Percentiles rank a stretch among this genome's conserved stretches.
Conservation (phyloP, 192 early-diverging fungal species). For the Rhizoclosmatium sp. region DNA sequence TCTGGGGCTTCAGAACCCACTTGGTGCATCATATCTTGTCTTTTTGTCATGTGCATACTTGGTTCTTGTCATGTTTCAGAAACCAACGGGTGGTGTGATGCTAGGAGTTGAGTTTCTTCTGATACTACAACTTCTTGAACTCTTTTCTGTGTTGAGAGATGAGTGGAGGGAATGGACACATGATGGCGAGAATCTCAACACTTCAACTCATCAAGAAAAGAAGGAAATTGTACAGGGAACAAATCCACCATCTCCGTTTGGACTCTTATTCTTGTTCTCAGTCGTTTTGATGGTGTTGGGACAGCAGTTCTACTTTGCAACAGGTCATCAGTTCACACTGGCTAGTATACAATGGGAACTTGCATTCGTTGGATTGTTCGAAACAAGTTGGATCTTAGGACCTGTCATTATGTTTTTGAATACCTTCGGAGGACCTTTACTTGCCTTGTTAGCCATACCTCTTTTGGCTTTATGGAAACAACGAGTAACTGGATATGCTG, state of each 20-base stretch:
- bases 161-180: neutral
- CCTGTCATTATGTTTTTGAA: slow-evolving; percentile 79
- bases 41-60: slow-evolving; percentile 62
- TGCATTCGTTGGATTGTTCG: slow-evolving; percentile 83
- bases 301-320: slow-evolving; percentile 81
- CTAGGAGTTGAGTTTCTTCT: slow-evolving; percentile 48
- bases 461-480: slow-evolving; percentile 66
- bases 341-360: slow-evolving; percentile 91
- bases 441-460: slow-evolving; percentile 61
- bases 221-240: neutral
- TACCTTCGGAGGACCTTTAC: slow-evolving; percentile 66
- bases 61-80: slow-evolving; percentile 73
- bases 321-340: slow-evolving; percentile 91
- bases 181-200: neutral
- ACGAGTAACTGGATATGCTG: slow-evolving; percentile 50
- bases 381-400: slow-evolving; percentile 75
- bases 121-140: slow-evolving; percentile 45
- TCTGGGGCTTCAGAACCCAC: slow-evolving; percentile 70
- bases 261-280: slow-evolving; percentile 51
- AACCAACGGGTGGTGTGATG: slow-evolving; percentile 79
- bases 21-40: slow-evolving; percentile 73
- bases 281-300: slow-evolving; percentile 55
- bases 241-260: neutral
- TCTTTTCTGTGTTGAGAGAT: slow-evolving; percentile 45
- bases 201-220: neutral